Base-by-base conservation (phyloP, 2,329 filamentous ascomycete genomes). In the Colletotrichum coccodes region DNA sequence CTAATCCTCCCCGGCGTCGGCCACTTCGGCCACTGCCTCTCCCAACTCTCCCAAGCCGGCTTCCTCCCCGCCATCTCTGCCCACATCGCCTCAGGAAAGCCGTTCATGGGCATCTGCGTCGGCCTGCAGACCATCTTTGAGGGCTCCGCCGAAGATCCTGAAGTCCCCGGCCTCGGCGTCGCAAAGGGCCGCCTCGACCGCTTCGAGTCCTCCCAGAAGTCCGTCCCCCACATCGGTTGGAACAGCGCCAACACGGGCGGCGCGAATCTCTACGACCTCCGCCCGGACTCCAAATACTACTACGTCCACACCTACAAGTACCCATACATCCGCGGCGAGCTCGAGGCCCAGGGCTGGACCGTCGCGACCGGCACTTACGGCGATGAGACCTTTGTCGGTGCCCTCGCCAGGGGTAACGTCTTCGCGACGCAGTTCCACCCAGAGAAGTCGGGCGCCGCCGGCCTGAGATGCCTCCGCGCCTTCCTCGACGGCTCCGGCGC, bases 211-310 rank as follows among this genome's bases (percentile, higher is more conserved):
- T 79, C 81, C 36, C 84, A 88, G 75, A 98, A 98, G 83, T 91
- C 94, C 42, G 97, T 99, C n/a, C 96, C 96, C 44, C 97, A 99
- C 82, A 99, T 99, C 79, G 96, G 96, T 63, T 99, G 96, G 96
- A 99, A 99, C 81, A 94, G 91, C 73, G 96, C 97, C 50, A 91
- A 91, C 74, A 90, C 91, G 1, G 82, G 75, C 69, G 83, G 79
- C 69, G 80, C 77, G 66, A 79, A 78, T 73, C 87, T 98, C 66
- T 98, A 95, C 79, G 94, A 92, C 65, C 82, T 99, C 61, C 85
- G 88, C 32, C 91, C 93, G 0, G 86, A 87, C 60, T 97, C 93
- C 77, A 99, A 98, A 81, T 99, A 99, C 85, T 99, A 99, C 83
- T 99, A 99, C 78, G 95, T 99, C 64, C 96, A 99, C 85, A 95